Base-by-base conservation (phyloP, 78 protist species). In the Bodo saltans region DNA sequence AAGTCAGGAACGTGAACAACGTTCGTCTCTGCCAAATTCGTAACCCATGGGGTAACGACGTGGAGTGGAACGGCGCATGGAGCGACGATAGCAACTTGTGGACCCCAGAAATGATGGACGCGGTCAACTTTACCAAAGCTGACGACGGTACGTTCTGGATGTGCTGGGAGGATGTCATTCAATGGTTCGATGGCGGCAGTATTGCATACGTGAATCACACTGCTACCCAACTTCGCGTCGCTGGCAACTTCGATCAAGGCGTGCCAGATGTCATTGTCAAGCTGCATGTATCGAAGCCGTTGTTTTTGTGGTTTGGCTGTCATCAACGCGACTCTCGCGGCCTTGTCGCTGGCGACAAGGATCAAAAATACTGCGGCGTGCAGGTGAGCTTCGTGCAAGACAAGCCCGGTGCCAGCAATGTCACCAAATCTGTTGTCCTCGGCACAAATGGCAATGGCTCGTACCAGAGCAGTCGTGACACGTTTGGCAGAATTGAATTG, bases 31-130 rank as follows among this genome's bases (percentile, higher is more conserved):
- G 60, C 41, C 3, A 67, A 60, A 0, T 86, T 4, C 29, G 89
- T n/a, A 86, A 86, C 68, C 89, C 89, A 3, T 78, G 84, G 83
- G 89, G 84, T 30, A 28, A 70, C 32, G 81, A 39, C 67, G 21
- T n/a, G 40, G 84, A 76, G 67, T 78, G 78, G 75, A 78, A 53
- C 33, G 89, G 89, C 25, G 76, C 78, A 47, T 86, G 75, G 78
- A 11, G 42, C 30, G 84, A 53, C 28, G 17, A 2, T 47, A 72
- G 67, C 84, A 3, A 3, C 30, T 3, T n/a, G 68, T 79, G 84
- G 84, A 79, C 84, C 34, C 84, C 84, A 34, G 42, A 30, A 72
- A 28, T 68, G 74, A 52, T 67, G 84, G 37, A 53, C n/a, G 84
- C 69, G 12, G 26, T 74, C 84, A 25, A 25, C 35, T 68, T 68